These are phyloP conservation scores for Capsicum rhomboideum DNA, from an alignment of 257 asterid species.

Conservation along the genomic window DNA sequence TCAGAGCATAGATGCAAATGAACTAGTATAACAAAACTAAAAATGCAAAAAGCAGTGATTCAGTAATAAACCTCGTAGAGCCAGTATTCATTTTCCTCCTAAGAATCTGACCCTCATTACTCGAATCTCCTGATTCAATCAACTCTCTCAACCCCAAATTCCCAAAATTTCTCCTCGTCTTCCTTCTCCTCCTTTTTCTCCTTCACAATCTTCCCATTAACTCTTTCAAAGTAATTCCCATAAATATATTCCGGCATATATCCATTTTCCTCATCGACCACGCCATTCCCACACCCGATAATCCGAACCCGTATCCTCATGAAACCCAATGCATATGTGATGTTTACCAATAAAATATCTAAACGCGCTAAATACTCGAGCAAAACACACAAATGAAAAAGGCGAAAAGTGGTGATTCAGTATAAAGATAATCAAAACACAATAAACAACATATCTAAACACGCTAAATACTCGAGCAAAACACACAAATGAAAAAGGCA, in stretches of 20 bases:
- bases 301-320: slow-evolving; percentile 65
- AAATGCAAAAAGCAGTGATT: too few relatives aligned
- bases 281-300: slow-evolving; percentile 99
- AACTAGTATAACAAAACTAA: too few relatives aligned
- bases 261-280: slow-evolving; percentile 95
- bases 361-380: background rate
- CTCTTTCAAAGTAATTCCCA: slow-evolving; percentile 85
- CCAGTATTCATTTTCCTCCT: slow-evolving; percentile 66
- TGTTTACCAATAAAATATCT: slow-evolving; percentile 58
- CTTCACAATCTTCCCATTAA: slow-evolving; percentile 23
- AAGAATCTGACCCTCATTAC: slow-evolving; percentile 39
- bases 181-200: slow-evolving; percentile 13
- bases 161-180: slow-evolving; percentile 1
- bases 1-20: too few relatives aligned
- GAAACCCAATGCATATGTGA: slow-evolving; percentile 86
- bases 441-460: background rate
- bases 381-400: background rate
- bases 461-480: background rate
- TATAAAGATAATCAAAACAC: too few relatives aligned
- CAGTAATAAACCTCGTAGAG: slow-evolving; percentile 39
- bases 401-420: too few relatives aligned
- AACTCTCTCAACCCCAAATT: slow-evolving; percentile 77
- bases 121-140: slow-evolving; percentile 47
- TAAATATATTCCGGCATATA: slow-evolving; percentile 83
- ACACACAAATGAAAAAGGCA: background rate